Conservation (phyloP, 495 filamentous ascomycete genomes). For the Penicillium cinerascens region DNA sequence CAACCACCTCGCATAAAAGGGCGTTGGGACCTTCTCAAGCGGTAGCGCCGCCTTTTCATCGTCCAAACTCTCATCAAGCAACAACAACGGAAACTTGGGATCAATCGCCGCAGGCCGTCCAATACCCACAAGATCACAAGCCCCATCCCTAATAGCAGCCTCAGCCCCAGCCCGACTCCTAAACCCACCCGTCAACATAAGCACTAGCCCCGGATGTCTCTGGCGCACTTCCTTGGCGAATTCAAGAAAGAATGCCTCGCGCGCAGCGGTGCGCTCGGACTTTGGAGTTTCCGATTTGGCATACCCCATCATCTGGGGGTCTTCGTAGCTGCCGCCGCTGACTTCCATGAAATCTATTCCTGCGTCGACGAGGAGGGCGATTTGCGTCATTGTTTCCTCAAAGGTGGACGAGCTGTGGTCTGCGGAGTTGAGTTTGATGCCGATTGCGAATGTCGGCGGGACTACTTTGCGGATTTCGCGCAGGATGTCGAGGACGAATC, state of each 20-base stretch:
- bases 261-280: slow-evolving; percentile 41
- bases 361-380: slow-evolving; percentile 46
- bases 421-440: slow-evolving; percentile 61
- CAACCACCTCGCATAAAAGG: slow-evolving; percentile 31
- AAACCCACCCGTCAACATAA: slow-evolving; percentile 57
- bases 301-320: slow-evolving; percentile 41
- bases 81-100: slow-evolving; percentile 44
- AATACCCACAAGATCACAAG: slow-evolving; percentile 59
- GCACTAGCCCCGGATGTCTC: slow-evolving; percentile 39
- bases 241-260: slow-evolving; percentile 63
- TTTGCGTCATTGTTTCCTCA: slow-evolving; percentile 51
- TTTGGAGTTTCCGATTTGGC: slow-evolving; percentile 8
- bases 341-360: slow-evolving; percentile 63
- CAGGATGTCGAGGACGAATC: slow-evolving; percentile 48
- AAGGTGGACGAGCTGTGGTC: slow-evolving; percentile 48
- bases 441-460: slow-evolving; percentile 49
- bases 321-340: slow-evolving; percentile 56
- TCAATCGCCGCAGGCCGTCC: slow-evolving; percentile 50
- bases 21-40: slow-evolving; percentile 32
- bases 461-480: slow-evolving; percentile 40
- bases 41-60: slow-evolving; percentile 47
- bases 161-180: slow-evolving; percentile 53
- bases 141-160: slow-evolving; percentile 44
- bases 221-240: slow-evolving; percentile 47
- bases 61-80: slow-evolving; percentile 50